Base-by-base conservation (phyloP, 768 basidiomycete species). In the Lentinula edodes region DNA sequence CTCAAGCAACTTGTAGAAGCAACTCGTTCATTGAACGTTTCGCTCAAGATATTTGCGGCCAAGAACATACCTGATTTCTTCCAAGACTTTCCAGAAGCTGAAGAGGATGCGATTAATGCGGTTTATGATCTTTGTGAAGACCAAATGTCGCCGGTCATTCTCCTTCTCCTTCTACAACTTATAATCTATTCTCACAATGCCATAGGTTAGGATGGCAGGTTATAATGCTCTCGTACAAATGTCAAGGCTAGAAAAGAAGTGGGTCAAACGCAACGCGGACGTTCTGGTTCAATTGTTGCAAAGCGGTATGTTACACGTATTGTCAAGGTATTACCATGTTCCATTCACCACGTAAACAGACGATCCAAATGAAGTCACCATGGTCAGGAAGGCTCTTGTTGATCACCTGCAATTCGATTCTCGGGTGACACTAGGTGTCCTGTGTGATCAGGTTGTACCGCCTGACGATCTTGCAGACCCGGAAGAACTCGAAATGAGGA, bases 101-200 rank as follows among this genome's bases (percentile, higher is more conserved):
- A 89, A 69, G 89, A 90, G 65, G 82, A 82, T 20, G 86, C 86
- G 6, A 88, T 90, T 67, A 86, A 90, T 66, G 85, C 86, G n/a
- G 80, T 90, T 12, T 90, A 90, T 66, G 89, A 90, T 72, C 73
- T 90, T 0, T 90, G 89, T 68, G 89, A 90, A 70, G 89, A 90
- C 74, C 81, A 81, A 52, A 79, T 80, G 42, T 65, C 79, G 12
- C 74, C 74, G 64, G 77, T 62, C 58, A 9, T 13, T 39, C 12
- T 56, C 38, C 18, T 50, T 34, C 52, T 48, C 36, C 10, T 38
- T n/a, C 3, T 58, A 2, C 13, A 52, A 15, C 34, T 15, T 8
- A 41, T 23, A 28, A 56, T 10, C 42, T 55, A 53, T 62, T 55
- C 61, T 61, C 10, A 58, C 20, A 23, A 58, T 61, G 28, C 35